phyloP scores from a whole-genome alignment of 345 rosid genomes.

The Triadica sebifera region DNA sequence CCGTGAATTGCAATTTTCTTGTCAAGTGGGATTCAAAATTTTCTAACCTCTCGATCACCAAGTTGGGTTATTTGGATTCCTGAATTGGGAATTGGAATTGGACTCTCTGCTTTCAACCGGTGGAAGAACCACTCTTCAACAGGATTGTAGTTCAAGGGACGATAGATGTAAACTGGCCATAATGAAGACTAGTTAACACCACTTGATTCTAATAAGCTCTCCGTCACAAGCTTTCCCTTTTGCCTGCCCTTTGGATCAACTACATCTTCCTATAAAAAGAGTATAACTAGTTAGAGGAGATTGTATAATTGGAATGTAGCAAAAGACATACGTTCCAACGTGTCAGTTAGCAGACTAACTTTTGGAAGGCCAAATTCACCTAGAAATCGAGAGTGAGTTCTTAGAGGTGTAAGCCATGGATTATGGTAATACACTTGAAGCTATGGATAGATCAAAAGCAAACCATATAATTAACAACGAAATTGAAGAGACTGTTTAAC shows the following conservation, averaged over 20 bases:
- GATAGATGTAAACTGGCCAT: constrained; percentile 91
- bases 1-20: not conserved
- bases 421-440: not conserved
- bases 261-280: constrained; percentile 56
- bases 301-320: not conserved
- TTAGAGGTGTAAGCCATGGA: not conserved
- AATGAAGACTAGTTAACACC: constrained; percentile 92
- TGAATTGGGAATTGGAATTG: constrained; percentile 86
- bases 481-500: not conserved
- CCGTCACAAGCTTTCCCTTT: constrained; percentile 94
- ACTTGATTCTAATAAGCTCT: constrained; percentile 56
- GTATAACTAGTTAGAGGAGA: constrained; percentile 11
- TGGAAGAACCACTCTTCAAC: constrained; percentile 99
- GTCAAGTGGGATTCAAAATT: constrained; percentile 12
- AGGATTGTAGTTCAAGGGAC: constrained; percentile 96
- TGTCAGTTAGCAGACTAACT: not conserved
- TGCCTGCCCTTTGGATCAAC: constrained; percentile 99
- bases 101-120: constrained; percentile 89
- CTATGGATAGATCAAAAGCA: no score
- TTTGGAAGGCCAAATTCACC: not conserved
- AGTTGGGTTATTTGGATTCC: constrained; percentile 83
- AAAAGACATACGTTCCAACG: not conserved
- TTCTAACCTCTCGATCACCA: constrained; percentile 87
- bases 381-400: not conserved
- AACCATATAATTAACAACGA: not conserved